phyloP scores from a whole-genome alignment of 106 monocot species.

The Phalaenopsis aphrodite region DNA sequence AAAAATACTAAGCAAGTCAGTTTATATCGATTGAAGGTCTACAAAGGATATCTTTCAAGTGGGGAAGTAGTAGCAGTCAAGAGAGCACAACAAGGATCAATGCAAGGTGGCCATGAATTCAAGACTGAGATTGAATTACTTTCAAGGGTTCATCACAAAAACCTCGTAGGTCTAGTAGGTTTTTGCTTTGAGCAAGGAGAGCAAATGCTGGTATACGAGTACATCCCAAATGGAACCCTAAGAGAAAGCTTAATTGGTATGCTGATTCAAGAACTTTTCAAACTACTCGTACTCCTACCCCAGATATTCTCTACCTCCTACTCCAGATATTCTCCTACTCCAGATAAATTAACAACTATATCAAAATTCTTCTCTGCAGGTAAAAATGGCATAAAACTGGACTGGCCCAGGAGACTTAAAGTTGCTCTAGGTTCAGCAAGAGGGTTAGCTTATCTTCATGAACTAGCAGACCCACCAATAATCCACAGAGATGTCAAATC shows the following conservation, averaged over 20 bases:
- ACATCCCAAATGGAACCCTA: conserved; percentile 71
- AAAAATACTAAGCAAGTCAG: not conserved
- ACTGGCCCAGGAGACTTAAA: conserved; percentile 50
- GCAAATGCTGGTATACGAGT: conserved; percentile 90
- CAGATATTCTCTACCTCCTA: not conserved
- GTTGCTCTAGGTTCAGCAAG: conserved; percentile 63
- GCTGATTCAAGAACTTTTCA: not conserved
- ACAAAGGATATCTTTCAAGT: conserved; percentile 53
- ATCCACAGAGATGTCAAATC: conserved; percentile 94
- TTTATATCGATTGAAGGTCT: conserved; percentile 40
- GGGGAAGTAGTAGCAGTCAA: conserved; percentile 79
- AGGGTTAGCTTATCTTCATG: conserved; percentile 91
- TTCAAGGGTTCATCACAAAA: conserved; percentile 80
- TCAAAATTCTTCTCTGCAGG: conserved; percentile 15
- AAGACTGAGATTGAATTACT: conserved; percentile 94
- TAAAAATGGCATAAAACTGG: conserved; percentile 30
- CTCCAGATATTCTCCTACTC: not conserved
- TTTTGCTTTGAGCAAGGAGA: conserved; percentile 90
- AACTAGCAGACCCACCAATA: conserved; percentile 84
- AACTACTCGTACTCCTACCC: not conserved
- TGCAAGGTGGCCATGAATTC: conserved; percentile 87
- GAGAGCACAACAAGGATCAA: conserved; percentile 69
- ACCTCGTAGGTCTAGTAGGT: conserved; percentile 69
- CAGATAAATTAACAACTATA: not conserved
- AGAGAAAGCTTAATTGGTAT: conserved; percentile 60